Base-by-base conservation (phyloP, 1,284 basidiomycete species). In the Trametes versicolor region DNA sequence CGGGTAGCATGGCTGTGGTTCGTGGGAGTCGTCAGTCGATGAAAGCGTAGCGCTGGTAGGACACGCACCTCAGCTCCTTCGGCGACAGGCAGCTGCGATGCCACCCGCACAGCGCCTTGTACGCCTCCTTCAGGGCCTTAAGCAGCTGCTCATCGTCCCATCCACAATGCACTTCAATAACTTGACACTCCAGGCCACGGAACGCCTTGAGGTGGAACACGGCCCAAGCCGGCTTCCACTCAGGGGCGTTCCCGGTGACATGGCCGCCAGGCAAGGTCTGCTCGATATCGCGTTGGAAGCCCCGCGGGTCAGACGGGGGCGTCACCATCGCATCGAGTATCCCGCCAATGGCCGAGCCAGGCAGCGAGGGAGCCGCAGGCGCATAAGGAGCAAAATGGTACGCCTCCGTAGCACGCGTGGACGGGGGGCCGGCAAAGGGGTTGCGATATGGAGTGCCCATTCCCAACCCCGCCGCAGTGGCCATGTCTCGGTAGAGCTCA, bases 101-200 rank as follows among this genome's bases (percentile, higher is more conserved):
- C 32, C 58, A 54, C 21, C 56, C 60, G 19, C 71, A 58, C 15
- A 72, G 49, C 9, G 36, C 19, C 39, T 69, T 63, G 48, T 72
- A 72, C 19, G 67, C 57, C 21, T 57, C 51, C 7, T 57, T 50
- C n/a, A 72, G 58, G 37, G 65, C 63, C 10, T 63, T 55, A 12
- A 72, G 50, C 36, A 72, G 60, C 29, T 50, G 63, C 37, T 66
- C 71, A 53, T 72, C 71, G 51, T 72, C 71, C 71, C 71, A 72
- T 23, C 58, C 52, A 2, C 55, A 12, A 12, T 63, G 7, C 12
- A 70, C 63, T n/a, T 63, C 60, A 29, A 70, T 37, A 13, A 50
- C 34, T 27, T 47, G 49, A 60, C 43, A 67, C 48, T 69, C 48
- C 12, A 37, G 45, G 17, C 67, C 67, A 36, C 65, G 62, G 55